phyloP scores from a whole-genome alignment of 345 rosid genomes.

The Bruguiera sexangula region DNA sequence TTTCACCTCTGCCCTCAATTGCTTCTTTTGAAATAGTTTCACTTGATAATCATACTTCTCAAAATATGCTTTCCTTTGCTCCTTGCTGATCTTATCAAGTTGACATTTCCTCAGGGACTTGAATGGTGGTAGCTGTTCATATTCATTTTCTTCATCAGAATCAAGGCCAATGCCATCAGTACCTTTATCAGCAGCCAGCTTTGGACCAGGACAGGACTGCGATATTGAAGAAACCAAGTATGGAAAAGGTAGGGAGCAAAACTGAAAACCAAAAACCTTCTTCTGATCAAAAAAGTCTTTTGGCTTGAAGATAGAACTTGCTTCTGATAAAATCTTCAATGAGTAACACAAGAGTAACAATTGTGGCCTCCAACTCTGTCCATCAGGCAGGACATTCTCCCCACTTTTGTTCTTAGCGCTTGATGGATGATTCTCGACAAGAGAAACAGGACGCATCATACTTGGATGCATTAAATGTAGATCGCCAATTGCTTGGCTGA shows the following conservation, averaged over 20 bases:
- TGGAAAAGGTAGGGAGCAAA: constrained; percentile 33
- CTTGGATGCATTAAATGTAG: constrained; percentile 34
- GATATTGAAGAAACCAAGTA: constrained; percentile 46
- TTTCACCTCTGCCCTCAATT: constrained; percentile 38
- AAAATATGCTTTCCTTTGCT: constrained; percentile 40
- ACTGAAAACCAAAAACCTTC: constrained; percentile 29
- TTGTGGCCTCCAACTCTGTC: constrained; percentile 54
- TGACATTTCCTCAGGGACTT: constrained; percentile 40
- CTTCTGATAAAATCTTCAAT: constrained; percentile 48
- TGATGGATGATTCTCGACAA: constrained; percentile 55
- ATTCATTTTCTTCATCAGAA: constrained; percentile 36
- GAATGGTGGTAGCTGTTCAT: constrained; percentile 46
- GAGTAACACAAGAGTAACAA: constrained; percentile 57
- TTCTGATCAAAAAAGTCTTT: constrained; percentile 24
- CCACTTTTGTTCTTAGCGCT: constrained; percentile 25
- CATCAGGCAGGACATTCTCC: constrained; percentile 36
- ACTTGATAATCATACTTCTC: constrained; percentile 46
- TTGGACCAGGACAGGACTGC: constrained; percentile 37
- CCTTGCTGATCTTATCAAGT: constrained; percentile 36
- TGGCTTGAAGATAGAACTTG: constrained; percentile 27
- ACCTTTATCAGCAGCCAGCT: constrained; percentile 28
- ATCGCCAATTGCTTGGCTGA: constrained; percentile 53
- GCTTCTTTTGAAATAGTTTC: constrained; percentile 45
- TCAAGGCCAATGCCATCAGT: constrained; percentile 30
- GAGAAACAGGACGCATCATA: constrained; percentile 45